phyloP scores from a whole-genome alignment of 805 yeast genomes.

The Candida vartiovaarae region DNA sequence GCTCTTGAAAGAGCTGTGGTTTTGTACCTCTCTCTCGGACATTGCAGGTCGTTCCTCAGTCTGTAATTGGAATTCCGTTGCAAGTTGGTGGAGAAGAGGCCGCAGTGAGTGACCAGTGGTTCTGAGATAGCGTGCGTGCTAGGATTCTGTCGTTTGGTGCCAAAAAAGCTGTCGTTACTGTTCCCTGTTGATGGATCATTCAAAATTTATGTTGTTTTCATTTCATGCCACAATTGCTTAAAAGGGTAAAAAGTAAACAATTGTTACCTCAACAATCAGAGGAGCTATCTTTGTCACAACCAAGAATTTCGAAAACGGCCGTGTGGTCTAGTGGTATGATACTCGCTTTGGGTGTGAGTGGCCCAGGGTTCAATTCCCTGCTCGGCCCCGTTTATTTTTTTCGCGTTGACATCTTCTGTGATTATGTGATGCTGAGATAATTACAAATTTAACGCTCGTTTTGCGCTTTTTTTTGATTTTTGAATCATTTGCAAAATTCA shows the following conservation, averaged over 20 bases:
- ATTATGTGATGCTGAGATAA: too few species aligned
- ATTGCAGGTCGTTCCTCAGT: neutral
- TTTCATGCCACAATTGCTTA: conserved; percentile 5
- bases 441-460: too few species aligned
- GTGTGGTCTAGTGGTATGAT: conserved; percentile 29
- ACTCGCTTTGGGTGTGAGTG: conserved; percentile 30
- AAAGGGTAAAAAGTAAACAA: conserved; percentile 10
- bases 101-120: too few species aligned
- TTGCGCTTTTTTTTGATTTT: too few species aligned
- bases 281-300: too few species aligned
- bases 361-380: conserved; percentile 30
- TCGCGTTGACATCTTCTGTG: too few species aligned
- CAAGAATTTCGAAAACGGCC: conserved; percentile 15
- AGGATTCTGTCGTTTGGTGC: too few species aligned
- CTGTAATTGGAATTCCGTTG: too few species aligned
- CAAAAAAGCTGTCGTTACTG: neutral
- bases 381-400: conserved; percentile 22
- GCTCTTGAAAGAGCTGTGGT: conserved; percentile 6
- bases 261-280: neutral
- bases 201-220: conserved; percentile 4
- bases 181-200: neutral
- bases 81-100: too few species aligned
- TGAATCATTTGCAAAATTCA: too few species aligned
- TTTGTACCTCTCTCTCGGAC: neutral
- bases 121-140: too few species aligned